phyloP scores from a whole-genome alignment of 768 basidiomycete species.

The Trametes meyenii region DNA sequence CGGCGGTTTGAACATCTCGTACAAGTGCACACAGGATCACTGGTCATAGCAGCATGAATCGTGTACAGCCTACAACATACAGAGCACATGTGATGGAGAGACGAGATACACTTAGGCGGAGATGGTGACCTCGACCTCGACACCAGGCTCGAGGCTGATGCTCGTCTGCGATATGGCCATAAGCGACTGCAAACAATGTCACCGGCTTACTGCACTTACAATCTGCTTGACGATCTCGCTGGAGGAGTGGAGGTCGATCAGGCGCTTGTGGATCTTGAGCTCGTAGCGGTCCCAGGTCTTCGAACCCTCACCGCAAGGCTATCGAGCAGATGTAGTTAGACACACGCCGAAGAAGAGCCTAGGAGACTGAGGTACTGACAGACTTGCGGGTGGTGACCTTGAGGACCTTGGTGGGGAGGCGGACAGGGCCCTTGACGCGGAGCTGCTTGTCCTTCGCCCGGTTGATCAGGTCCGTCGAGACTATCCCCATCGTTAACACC shows the following conservation, averaged over 20 bases:
- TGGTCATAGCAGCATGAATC: constrained; percentile 9
- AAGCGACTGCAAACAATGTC: not conserved
- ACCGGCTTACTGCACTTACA: constrained; percentile 53
- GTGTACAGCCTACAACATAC: constrained; percentile 21
- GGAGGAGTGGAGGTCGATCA: constrained; percentile 98
- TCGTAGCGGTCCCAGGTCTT: constrained; percentile 99
- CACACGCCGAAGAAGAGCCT: not conserved
- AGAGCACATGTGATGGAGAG: constrained; percentile 7
- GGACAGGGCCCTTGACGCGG: constrained; percentile 97
- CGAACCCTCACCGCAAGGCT: constrained; percentile 99
- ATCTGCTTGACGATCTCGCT: constrained; percentile 99
- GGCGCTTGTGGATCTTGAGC: constrained; percentile 98
- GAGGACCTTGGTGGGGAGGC: constrained; percentile 98
- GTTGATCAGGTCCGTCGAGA: constrained; percentile 96
- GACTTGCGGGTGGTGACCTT: constrained; percentile 99
- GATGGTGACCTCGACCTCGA: constrained; percentile 98
- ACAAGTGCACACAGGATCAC: not conserved
- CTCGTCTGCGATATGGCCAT: constrained; percentile 65
- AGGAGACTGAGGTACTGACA: constrained; percentile 54
- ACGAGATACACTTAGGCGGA: constrained; percentile 51
- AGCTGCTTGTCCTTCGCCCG: constrained; percentile 99
- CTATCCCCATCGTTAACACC: constrained; percentile 44
- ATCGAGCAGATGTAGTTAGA: not conserved
- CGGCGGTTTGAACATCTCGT: no score
- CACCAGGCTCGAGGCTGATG: constrained; percentile 98